These are phyloP conservation scores for Allomyces javanicus DNA, from an alignment of 192 early-diverging fungal genomes.

Conservation along the genomic window DNA sequence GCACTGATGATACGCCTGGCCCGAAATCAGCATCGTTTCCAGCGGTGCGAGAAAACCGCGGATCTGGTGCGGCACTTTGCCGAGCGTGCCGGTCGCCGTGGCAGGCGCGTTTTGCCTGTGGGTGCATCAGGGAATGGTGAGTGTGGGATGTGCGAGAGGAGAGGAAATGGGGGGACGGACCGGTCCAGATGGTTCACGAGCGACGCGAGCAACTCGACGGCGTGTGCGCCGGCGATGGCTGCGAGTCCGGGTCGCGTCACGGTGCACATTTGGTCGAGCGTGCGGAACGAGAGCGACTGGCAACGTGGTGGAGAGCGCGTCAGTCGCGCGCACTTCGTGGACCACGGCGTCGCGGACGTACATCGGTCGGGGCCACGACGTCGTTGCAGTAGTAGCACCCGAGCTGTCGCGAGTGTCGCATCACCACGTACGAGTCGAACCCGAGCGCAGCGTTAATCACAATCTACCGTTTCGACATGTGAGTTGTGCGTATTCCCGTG, in stretches of 20 bases:
- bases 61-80: slow-evolving; percentile 84
- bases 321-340: not conserved
- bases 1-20: slow-evolving; percentile 69
- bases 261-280: slow-evolving; percentile 95
- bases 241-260: slow-evolving; percentile 92
- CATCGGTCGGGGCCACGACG: slow-evolving; percentile 86
- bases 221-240: slow-evolving; percentile 61
- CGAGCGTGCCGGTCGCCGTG: slow-evolving; percentile 21
- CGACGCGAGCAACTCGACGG: slow-evolving; percentile 81
- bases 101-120: not conserved
- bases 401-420: slow-evolving; percentile 57
- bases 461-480: slow-evolving; percentile 17
- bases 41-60: slow-evolving; percentile 77
- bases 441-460: slow-evolving; percentile 89
- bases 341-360: slow-evolving; percentile 13
- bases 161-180: slow-evolving; percentile 17
- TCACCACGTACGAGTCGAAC: slow-evolving; percentile 88
- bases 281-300: slow-evolving; percentile 73
- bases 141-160: slow-evolving; percentile 25
- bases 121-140: slow-evolving; percentile 16
- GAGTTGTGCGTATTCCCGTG: too few species aligned
- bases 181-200: slow-evolving; percentile 60
- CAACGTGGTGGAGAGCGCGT: too few species aligned
- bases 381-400: slow-evolving; percentile 99
- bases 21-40: slow-evolving; percentile 60